Percentiles rank a stretch among this genome's conserved stretches.
Evolutionary conservation across 23 red algal species (phyloP).

Genomic region (Gracilaria domingensis): DNA sequence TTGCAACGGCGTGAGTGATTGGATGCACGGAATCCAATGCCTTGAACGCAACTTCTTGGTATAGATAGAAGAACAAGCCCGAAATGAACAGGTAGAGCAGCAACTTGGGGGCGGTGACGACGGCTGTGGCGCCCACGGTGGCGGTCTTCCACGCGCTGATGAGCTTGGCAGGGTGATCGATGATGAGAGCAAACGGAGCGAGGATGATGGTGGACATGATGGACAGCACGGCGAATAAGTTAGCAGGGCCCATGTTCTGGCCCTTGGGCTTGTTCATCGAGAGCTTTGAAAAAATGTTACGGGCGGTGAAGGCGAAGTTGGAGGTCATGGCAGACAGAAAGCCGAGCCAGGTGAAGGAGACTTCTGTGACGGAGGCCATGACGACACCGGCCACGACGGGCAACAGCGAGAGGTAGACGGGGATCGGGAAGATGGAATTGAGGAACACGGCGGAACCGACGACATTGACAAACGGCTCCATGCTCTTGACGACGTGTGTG

Average conservation of each 20-base stretch:
- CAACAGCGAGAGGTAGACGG: constrained; percentile 92
- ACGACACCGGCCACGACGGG: constrained; percentile 96
- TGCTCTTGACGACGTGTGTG: constrained; percentile 98
- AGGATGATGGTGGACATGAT: constrained; percentile 86
- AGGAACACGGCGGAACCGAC: constrained; percentile 96
- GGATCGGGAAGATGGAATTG: constrained; percentile 82
- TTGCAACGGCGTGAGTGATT: constrained; percentile 95
- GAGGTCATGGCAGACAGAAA: constrained; percentile 98
- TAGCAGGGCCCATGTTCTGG: constrained; percentile 89
- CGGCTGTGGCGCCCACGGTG: constrained; percentile 82
- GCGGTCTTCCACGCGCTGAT: constrained; percentile 82
- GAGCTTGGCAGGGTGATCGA: constrained; percentile 87
- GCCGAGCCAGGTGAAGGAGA: constrained; percentile 97
- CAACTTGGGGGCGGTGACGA: constrained; percentile 80
- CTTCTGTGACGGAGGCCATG: constrained; percentile 91
- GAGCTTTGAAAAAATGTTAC: constrained; percentile 96
- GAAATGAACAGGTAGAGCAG: constrained; percentile 71
- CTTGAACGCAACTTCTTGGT: constrained; percentile 97
- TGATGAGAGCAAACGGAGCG: constrained; percentile 86
- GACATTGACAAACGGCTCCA: constrained; percentile 97
- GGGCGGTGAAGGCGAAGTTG: constrained; percentile 97
- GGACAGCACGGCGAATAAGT: constrained; percentile 91
- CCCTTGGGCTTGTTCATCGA: constrained; percentile 94
- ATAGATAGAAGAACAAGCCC: constrained; percentile 96
- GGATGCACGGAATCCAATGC: constrained; percentile 91